phyloP scores from a whole-genome alignment of 2,329 filamentous ascomycete species.

The Ambrosiella beaveri region DNA sequence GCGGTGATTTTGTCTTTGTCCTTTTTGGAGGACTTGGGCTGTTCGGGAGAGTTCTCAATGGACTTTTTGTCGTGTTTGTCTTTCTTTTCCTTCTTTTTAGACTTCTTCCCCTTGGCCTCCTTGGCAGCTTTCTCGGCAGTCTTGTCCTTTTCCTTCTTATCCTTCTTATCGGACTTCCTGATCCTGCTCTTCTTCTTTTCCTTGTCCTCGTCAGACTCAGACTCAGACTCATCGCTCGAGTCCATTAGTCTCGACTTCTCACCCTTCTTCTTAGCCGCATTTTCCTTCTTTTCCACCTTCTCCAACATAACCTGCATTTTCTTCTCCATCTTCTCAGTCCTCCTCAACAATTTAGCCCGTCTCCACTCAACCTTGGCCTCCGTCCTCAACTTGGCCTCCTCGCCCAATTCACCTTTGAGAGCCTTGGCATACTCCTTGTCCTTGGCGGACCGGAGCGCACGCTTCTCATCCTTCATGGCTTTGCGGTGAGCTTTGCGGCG shows the following conservation, averaged over 20 bases:
- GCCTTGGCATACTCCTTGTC: constrained; percentile 18
- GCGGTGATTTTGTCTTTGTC: no score
- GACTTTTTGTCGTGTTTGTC: neutral
- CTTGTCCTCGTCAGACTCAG: constrained; percentile 13
- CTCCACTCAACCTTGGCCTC: constrained; percentile 26
- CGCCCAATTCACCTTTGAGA: constrained; percentile 24
- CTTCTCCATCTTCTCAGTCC: constrained; percentile 10
- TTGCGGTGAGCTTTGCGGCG: neutral
- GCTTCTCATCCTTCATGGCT: neutral
- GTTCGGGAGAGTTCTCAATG: no score
- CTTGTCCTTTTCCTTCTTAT: constrained; percentile 9
- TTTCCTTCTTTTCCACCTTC: constrained; percentile 13
- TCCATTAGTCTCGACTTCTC: constrained; percentile 17
- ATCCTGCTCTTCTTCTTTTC: constrained; percentile 18
- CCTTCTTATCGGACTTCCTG: constrained; percentile 16
- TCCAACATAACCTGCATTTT: constrained; percentile 12
- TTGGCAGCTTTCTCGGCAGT: neutral
- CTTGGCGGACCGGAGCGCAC: constrained; percentile 17
- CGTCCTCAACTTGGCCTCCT: constrained; percentile 22
- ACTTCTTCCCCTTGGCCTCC: neutral
- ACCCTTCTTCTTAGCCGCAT: constrained; percentile 14
- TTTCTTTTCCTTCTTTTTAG: neutral
- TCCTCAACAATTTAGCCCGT: constrained; percentile 22
- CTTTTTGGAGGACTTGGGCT: no score
- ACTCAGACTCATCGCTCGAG: constrained; percentile 16